Conservation (phyloP, 768 basidiomycete species). For the Hericium coralloides region DNA sequence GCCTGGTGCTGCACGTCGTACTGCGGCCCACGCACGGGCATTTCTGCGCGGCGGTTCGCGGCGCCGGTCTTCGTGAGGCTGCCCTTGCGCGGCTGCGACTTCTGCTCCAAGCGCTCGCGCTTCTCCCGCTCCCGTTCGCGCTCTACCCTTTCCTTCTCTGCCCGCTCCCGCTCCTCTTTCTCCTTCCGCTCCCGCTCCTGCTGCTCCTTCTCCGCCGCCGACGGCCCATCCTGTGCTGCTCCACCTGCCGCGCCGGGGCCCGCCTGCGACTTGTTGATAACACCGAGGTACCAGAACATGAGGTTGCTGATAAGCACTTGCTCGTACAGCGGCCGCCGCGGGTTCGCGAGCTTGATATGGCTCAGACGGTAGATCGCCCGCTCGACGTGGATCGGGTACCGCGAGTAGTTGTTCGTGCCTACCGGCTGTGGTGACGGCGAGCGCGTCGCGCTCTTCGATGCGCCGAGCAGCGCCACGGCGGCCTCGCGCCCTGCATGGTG, state of each 20-base stretch:
- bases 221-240: slow-evolving; percentile 17
- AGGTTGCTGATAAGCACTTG: slow-evolving; percentile 89
- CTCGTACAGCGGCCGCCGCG: slow-evolving; percentile 91
- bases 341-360: slow-evolving; percentile 98
- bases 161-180: slow-evolving; percentile 29
- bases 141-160: slow-evolving; percentile 22
- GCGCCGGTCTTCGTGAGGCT: slow-evolving; percentile 61
- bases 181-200: slow-evolving; percentile 29
- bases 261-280: slow-evolving; percentile 85
- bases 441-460: slow-evolving; percentile 56
- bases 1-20: slow-evolving; percentile 93
- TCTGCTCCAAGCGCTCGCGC: slow-evolving; percentile 32
- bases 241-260: slow-evolving; percentile 26
- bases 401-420: slow-evolving; percentile 40
- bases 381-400: slow-evolving; percentile 98
- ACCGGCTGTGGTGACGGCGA: slow-evolving; percentile 50
- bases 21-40: slow-evolving; percentile 79
- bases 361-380: slow-evolving; percentile 94
- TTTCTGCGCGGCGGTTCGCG: slow-evolving; percentile 67
- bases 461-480: slow-evolving; percentile 78
- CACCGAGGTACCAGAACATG: slow-evolving; percentile 99
- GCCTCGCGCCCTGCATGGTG: slow-evolving; percentile 67
- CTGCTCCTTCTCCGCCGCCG: slow-evolving; percentile 6
- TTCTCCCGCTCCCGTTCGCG: slow-evolving; percentile 33
- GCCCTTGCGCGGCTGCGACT: slow-evolving; percentile 31